A percentile compares a stretch with the other conserved stretches of the same genome.
These are phyloP conservation scores for Crithidia brevicula DNA, from an alignment of 208 protist genomes.

Conservation along the genomic window DNA sequence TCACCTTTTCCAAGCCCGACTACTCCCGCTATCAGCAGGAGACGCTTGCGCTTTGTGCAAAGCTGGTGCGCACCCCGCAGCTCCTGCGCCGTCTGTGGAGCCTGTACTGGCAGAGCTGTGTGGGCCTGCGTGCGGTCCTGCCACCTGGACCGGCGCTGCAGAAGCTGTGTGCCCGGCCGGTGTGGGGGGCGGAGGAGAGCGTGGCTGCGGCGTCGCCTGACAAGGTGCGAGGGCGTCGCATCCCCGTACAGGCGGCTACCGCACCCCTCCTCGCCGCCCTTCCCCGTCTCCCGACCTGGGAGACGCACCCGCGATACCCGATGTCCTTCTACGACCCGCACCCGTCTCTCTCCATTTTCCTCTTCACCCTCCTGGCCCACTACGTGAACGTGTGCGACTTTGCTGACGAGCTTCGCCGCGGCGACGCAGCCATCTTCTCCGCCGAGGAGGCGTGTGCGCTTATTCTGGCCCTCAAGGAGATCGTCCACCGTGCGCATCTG, in stretches of 20 bases:
- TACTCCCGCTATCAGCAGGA: slow-evolving; percentile 46
- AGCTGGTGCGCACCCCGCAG: slow-evolving; percentile 53
- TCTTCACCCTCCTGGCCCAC: slow-evolving; percentile 78
- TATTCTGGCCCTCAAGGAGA: slow-evolving; percentile 77
- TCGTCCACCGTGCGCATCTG: slow-evolving; percentile 73
- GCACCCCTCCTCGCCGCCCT: background rate
- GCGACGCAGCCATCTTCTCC: slow-evolving; percentile 37
- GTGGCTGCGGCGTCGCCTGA: background rate
- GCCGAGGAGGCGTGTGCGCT: slow-evolving; percentile 52
- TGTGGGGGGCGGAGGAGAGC: slow-evolving; percentile 2
- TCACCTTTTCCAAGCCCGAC: slow-evolving; percentile 46
- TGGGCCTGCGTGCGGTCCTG: slow-evolving; percentile 38
- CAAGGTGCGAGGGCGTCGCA: background rate
- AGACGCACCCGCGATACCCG: slow-evolving; percentile 29
- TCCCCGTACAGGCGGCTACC: slow-evolving; percentile 7
- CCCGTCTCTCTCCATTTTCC: slow-evolving; percentile 71
- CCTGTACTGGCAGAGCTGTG: slow-evolving; percentile 61
- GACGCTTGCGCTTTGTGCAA: slow-evolving; percentile 63
- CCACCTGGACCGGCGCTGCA: slow-evolving; percentile 21
- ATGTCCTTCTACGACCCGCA: slow-evolving; percentile 68
- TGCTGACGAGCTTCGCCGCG: slow-evolving; percentile 49
- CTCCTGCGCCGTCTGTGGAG: slow-evolving; percentile 72
- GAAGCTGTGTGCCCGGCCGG: slow-evolving; percentile 25
- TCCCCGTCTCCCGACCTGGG: slow-evolving; percentile 28
- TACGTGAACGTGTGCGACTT: slow-evolving; percentile 81